Evolutionary conservation across 345 rosid genomes (phyloP).

Genomic region (Melaleuca quinquenervia): DNA sequence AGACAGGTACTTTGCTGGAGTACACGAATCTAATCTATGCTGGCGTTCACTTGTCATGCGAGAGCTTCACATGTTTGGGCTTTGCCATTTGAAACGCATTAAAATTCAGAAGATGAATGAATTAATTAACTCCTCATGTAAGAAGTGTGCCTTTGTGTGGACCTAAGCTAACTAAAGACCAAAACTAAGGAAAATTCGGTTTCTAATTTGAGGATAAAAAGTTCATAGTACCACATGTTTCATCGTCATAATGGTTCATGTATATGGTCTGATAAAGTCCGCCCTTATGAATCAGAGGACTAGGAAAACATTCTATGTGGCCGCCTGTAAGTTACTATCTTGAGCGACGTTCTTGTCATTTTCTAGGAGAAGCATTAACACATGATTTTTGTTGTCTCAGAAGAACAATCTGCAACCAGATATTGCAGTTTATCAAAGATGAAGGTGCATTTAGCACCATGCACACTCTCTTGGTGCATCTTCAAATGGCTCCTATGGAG

Average conservation of each 20-base stretch:
- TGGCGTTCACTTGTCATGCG: neutral
- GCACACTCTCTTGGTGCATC: conserved; percentile 63
- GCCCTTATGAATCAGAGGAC: neutral
- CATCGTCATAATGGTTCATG: neutral
- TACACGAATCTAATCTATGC: neutral
- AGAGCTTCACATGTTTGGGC: neutral
- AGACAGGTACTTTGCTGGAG: conserved; percentile 32
- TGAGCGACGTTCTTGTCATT: neutral
- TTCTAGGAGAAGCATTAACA: neutral
- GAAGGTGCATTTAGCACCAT: conserved; percentile 59
- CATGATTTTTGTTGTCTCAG: conserved; percentile 11
- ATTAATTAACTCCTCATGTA: neutral
- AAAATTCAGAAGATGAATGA: neutral
- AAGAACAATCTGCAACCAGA: conserved; percentile 41
- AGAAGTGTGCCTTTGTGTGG: neutral
- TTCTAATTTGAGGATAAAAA: neutral
- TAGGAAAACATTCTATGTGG: neutral
- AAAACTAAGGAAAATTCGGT: neutral
- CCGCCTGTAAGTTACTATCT: neutral
- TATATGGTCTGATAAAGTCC: neutral
- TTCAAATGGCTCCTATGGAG: conserved; percentile 64
- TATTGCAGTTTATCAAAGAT: conserved; percentile 40
- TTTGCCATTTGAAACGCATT: neutral
- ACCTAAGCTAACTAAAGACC: neutral
- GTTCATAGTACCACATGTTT: neutral